Conservation (phyloP, 2,329 filamentous ascomycete genomes). For the Beauveria caledonica region DNA sequence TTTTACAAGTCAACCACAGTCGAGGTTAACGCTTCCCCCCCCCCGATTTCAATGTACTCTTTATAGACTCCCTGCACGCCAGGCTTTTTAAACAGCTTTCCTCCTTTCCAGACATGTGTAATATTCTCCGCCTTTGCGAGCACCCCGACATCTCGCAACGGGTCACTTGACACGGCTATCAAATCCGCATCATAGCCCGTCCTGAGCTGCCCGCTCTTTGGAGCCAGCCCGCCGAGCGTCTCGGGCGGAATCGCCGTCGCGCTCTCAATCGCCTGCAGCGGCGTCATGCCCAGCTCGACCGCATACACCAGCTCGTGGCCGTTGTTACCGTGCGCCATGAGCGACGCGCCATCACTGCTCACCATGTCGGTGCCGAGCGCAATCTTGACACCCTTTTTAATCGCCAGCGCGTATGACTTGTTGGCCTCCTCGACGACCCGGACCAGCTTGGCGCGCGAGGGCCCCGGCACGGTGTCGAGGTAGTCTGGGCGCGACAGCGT, state of each 20-base stretch:
- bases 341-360: slow-evolving; percentile 24
- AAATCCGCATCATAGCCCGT: slow-evolving; percentile 40
- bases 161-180: slow-evolving; percentile 35
- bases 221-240: slow-evolving; percentile 36
- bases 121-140: slow-evolving; percentile 31
- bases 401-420: slow-evolving; percentile 32
- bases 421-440: slow-evolving; percentile 28
- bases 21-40: too few species aligned
- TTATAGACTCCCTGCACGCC: not conserved
- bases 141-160: slow-evolving; percentile 35
- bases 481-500: slow-evolving; percentile 24
- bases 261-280: slow-evolving; percentile 40
- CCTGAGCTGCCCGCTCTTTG: slow-evolving; percentile 34
- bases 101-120: slow-evolving; percentile 39
- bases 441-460: slow-evolving; percentile 30
- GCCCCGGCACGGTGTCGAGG: slow-evolving; percentile 22
- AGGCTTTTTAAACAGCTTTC: slow-evolving; percentile 30
- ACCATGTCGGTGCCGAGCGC: slow-evolving; percentile 40
- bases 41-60: not conserved
- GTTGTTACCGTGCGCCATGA: slow-evolving; percentile 31
- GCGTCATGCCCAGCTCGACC: slow-evolving; percentile 38
- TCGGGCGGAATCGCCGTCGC: slow-evolving; percentile 38
- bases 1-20: not conserved
- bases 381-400: slow-evolving; percentile 34
- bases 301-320: slow-evolving; percentile 37